A percentile compares a stretch with the other conserved stretches of the same genome.
Conservation (phyloP, 2,329 filamentous ascomycete species). For the Diaporthe humulicola region DNA sequence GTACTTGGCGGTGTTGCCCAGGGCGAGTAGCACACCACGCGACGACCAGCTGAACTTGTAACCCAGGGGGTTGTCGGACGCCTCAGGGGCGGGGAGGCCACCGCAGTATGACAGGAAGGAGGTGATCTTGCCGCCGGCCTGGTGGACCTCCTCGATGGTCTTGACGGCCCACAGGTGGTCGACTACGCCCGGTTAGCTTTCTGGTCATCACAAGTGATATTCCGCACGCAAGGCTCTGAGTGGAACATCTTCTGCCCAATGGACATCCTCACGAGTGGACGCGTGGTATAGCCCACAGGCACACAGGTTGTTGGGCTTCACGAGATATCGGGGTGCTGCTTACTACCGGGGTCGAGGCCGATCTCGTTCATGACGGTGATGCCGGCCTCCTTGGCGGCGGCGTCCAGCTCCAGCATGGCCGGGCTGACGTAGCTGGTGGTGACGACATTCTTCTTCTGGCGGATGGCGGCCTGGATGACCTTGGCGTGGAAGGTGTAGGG, state of each 20-base stretch:
- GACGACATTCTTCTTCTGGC: constrained; percentile 94
- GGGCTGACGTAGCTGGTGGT: constrained; percentile 95
- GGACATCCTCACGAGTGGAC: not conserved
- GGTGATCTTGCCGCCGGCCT: constrained; percentile 85
- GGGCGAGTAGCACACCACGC: constrained; percentile 87
- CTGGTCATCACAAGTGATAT: not conserved
- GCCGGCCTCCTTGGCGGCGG: constrained; percentile 86
- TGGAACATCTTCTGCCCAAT: not conserved
- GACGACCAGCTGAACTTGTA: constrained; percentile 89
- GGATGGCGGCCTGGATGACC: constrained; percentile 94
- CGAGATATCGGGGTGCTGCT: constrained; percentile 10
- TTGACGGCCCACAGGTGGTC: constrained; percentile 87
- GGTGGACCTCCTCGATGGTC: constrained; percentile 90
- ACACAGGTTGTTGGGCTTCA: not conserved
- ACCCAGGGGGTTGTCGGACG: constrained; percentile 88
- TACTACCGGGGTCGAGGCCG: constrained; percentile 76
- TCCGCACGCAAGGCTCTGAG: not conserved
- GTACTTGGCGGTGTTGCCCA: constrained; percentile 87
- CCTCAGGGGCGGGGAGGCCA: constrained; percentile 78
- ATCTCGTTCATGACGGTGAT: constrained; percentile 99
- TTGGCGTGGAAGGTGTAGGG: constrained; percentile 91
- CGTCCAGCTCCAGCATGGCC: constrained; percentile 90
- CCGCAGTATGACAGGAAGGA: constrained; percentile 89
- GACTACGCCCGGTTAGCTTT: constrained; percentile 50
- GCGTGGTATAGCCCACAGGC: not conserved